Percentiles rank a stretch among this genome's conserved stretches.
These are phyloP conservation scores for Meredithiella fracta DNA, from an alignment of 2,329 filamentous ascomycete genomes.

Conservation along the genomic window DNA sequence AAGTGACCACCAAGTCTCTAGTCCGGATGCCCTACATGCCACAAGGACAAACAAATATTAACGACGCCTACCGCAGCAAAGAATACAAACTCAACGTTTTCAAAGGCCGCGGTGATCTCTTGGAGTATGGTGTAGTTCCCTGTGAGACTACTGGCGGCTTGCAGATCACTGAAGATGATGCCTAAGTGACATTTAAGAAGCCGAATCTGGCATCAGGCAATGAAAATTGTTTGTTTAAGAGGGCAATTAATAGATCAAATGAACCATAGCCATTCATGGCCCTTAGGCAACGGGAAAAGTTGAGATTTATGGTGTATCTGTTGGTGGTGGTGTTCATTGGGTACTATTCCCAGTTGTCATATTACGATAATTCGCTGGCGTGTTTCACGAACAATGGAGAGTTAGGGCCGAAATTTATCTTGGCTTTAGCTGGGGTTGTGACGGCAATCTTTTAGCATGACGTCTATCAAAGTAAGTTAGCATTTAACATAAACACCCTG, in stretches of 20 bases:
- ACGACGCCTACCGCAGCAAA: constrained; percentile 1
- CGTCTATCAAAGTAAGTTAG: constrained; percentile 9
- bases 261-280: constrained; percentile 7
- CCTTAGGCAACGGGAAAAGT: not conserved
- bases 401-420: constrained; percentile 9
- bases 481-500: not conserved
- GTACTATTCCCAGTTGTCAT: constrained; percentile 6
- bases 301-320: constrained; percentile 4
- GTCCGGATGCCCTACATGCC: not conserved
- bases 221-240: not conserved
- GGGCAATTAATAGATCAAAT: not conserved
- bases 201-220: not conserved
- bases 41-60: constrained; percentile 1
- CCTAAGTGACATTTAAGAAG: not conserved
- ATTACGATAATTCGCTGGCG: not conserved
- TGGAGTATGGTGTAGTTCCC: constrained; percentile 12
- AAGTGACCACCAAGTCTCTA: constrained; percentile 4
- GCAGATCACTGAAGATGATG: constrained; percentile 5
- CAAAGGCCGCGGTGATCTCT: not conserved
- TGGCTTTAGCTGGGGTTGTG: constrained; percentile 9
- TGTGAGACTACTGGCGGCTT: constrained; percentile 3
- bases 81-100: constrained; percentile 6
- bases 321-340: constrained; percentile 6
- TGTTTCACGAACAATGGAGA: constrained; percentile 11
- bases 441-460: constrained; percentile 6